These are phyloP conservation scores for Thamnidium elegans DNA, from an alignment of 192 early-diverging fungal species.

Conservation along the genomic window DNA sequence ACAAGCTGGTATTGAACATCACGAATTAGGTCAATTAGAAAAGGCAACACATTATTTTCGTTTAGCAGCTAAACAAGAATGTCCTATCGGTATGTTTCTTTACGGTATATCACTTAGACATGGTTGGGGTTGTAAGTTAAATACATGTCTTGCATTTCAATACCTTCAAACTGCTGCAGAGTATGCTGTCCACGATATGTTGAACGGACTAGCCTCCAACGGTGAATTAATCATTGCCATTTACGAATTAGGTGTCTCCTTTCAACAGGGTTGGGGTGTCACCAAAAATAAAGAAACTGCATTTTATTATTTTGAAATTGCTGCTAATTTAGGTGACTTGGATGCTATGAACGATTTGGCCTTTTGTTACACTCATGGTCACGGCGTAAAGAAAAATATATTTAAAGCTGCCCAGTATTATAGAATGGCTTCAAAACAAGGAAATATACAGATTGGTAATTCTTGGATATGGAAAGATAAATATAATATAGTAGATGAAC, in stretches of 20 bases:
- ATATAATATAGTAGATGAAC: slow-evolving; percentile 49
- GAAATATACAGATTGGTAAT: slow-evolving; percentile 68
- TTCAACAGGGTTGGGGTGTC: slow-evolving; percentile 81
- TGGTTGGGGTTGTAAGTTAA: slow-evolving; percentile 68
- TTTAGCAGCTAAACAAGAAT: slow-evolving; percentile 62
- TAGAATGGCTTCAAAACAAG: slow-evolving; percentile 69
- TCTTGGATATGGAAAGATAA: slow-evolving; percentile 84
- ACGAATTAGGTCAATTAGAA: slow-evolving; percentile 71
- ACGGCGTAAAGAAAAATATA: slow-evolving; percentile 71
- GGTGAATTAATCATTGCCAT: slow-evolving; percentile 78
- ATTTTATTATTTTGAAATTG: slow-evolving; percentile 77
- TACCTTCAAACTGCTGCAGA: slow-evolving; percentile 75
- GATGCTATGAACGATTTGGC: slow-evolving; percentile 73
- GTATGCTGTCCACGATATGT: slow-evolving; percentile 53
- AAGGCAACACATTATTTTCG: slow-evolving; percentile 72
- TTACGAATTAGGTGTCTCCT: slow-evolving; percentile 78
- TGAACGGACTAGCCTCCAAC: slow-evolving; percentile 54
- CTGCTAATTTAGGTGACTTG: slow-evolving; percentile 72
- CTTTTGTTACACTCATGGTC: slow-evolving; percentile 67
- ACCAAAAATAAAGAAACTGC: slow-evolving; percentile 68
- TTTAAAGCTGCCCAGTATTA: slow-evolving; percentile 74
- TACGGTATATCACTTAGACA: slow-evolving; percentile 76
- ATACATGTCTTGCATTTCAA: slow-evolving; percentile 50
- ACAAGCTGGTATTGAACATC: slow-evolving; percentile 64
- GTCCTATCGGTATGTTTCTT: slow-evolving; percentile 74